These are phyloP conservation scores for Saraca asoca DNA, from an alignment of 331 rosid genomes.

Conservation along the genomic window DNA sequence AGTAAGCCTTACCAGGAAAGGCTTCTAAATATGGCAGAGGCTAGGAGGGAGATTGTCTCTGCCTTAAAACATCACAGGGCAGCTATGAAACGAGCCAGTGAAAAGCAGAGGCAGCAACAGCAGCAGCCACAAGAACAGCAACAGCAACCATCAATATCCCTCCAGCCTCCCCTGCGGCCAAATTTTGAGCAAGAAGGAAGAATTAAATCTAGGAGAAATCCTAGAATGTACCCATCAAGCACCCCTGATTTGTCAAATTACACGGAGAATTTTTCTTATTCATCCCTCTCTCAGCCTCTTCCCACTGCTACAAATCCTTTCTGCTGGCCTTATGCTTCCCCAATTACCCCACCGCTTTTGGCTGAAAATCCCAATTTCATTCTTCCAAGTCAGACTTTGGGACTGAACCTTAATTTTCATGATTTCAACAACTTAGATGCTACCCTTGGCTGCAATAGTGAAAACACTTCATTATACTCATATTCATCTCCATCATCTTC, in stretches of 20 bases:
- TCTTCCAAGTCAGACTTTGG: conserved; percentile 76
- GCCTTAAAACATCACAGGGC: conserved; percentile 94
- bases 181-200: conserved; percentile 49
- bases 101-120: conserved; percentile 46
- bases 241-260: conserved; percentile 39
- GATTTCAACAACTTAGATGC: conserved; percentile 63
- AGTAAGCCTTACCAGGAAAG: conserved; percentile 75
- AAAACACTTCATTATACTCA: conserved; percentile 43
- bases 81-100: conserved; percentile 72
- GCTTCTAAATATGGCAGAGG: conserved; percentile 89
- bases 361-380: conserved; percentile 53
- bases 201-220: conserved; percentile 57
- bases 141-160: conserved; percentile 29
- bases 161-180: conserved; percentile 37
- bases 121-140: conserved; percentile 40
- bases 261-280: conserved; percentile 39
- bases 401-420: conserved; percentile 79
- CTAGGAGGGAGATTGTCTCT: conserved; percentile 84
- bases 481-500: conserved; percentile 45
- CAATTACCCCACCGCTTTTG: conserved; percentile 41
- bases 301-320: conserved; percentile 41
- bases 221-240: conserved; percentile 58
- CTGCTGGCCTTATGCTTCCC: conserved; percentile 42
- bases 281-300: conserved; percentile 40
- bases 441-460: conserved; percentile 42